Percentiles rank a stretch among this genome's conserved stretches.
phyloP scores from a whole-genome alignment of 441 rosid species.

The Brassica balearica region DNA sequence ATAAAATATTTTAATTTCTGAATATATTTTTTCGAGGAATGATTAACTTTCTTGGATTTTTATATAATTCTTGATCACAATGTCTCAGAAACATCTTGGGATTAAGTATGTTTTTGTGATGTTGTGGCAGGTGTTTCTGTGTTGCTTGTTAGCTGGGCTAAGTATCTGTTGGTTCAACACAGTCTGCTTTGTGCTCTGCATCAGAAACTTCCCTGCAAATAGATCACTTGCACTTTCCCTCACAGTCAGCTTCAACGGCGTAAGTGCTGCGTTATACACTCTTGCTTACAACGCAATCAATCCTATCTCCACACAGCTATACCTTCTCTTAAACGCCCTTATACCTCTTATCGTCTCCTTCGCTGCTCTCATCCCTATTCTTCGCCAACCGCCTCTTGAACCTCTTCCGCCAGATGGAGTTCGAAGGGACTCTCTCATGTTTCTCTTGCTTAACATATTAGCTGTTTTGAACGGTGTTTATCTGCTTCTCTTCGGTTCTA shows the following conservation, averaged over 20 bases:
- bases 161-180: constrained; percentile 99
- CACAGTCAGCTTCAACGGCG: constrained; percentile 94
- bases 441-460: constrained; percentile 69
- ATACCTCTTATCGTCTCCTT: constrained; percentile 71
- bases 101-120: constrained; percentile 12
- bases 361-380: constrained; percentile 75
- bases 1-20: background rate
- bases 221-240: constrained; percentile 86
- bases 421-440: constrained; percentile 72
- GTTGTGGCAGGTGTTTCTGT: constrained; percentile 74
- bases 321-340: constrained; percentile 77
- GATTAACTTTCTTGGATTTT: background rate
- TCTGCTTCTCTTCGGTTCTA: constrained; percentile 72
- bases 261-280: constrained; percentile 87
- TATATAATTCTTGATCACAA: background rate
- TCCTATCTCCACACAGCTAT: constrained; percentile 60
- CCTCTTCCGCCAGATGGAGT: constrained; percentile 79
- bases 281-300: constrained; percentile 75
- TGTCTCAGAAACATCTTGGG: background rate
- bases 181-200: constrained; percentile 91
- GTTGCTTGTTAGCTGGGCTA: constrained; percentile 89
- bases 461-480: constrained; percentile 81
- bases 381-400: constrained; percentile 82
- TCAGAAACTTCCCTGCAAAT: constrained; percentile 77
- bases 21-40: background rate